Evolutionary conservation across 2,329 filamentous ascomycete species (phyloP), one percentile per base, ranked within the genome.

Genomic region (Emergomyces africanus): DNA sequence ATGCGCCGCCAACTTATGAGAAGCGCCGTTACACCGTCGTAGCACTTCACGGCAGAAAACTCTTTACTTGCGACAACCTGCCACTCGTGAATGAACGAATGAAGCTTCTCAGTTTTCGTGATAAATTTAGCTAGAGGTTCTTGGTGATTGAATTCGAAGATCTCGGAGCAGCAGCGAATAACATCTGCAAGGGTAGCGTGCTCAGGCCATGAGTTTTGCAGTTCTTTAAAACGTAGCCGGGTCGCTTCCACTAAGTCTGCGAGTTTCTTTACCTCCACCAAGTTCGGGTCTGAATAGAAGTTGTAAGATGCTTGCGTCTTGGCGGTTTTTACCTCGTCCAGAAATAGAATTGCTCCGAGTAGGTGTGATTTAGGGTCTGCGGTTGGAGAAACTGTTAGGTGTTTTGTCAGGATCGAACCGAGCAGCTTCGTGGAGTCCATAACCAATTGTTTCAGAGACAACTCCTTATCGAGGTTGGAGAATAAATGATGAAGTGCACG

Each of bases 1-100:
- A 99, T 78, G 61, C 91, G 86, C 62, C 94, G 83, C 95, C 95
- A 99, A 68, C 82, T 83, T 59, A 97, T 86, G 57, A 96, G 86
- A 30, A 89, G 82, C 55, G 84, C 82, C 0, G 91, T 96, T 14
- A 97, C 75, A 50, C 84, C 81, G 62, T 95, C 86, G 64, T 95
- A 90, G 1, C 91, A 76, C 10, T 79, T 71, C 0, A 81, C 79
- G 1, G 86, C 88, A 10, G 83, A 87, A 70, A 88, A 89, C 42
- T 87, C 83, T 62, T 84, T 84, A 75, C 89, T 95, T 2, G 92
- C 91, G 73, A 96, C 91, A 48, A 87, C 85, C 70, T 99, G 90
- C 94, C 94, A 99, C 72, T 97, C 90, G 63, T 96, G 86, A 54
- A 99, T 83, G 64, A 87, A 85, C 0, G 79, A 81, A 72, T 97